These are phyloP conservation scores for Penicillium alfredii DNA, from an alignment of 495 filamentous ascomycete genomes.

Conservation along the genomic window DNA sequence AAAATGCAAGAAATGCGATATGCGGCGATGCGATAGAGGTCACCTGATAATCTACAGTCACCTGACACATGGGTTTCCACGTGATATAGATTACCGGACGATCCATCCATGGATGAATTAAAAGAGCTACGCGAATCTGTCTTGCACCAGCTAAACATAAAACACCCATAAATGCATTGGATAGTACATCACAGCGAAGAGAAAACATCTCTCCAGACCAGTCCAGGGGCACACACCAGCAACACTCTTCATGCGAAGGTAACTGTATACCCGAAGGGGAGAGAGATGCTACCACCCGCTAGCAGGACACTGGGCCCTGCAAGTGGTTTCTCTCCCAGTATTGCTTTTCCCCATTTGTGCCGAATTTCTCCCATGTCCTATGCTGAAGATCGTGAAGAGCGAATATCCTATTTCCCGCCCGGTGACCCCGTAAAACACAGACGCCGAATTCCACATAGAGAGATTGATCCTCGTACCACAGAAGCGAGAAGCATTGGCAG, in stretches of 20 bases:
- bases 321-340: conserved; percentile 18
- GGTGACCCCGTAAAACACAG: conserved; percentile 2
- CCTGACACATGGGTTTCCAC: too few relatives aligned
- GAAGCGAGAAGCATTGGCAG: conserved; percentile 17
- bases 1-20: too few relatives aligned
- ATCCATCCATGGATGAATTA: too few relatives aligned
- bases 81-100: too few relatives aligned
- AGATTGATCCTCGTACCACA: conserved; percentile 8
- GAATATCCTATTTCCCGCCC: neutral
- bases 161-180: too few relatives aligned
- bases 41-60: too few relatives aligned
- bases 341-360: conserved; percentile 14
- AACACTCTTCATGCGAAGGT: conserved; percentile 20
- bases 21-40: too few relatives aligned
- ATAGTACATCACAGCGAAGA: too few relatives aligned
- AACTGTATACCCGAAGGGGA: conserved; percentile 24
- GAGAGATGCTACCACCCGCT: too few relatives aligned
- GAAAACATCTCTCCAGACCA: conserved; percentile 15
- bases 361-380: conserved; percentile 18
- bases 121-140: too few relatives aligned
- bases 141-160: too few relatives aligned
- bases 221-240: conserved; percentile 12
- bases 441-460: conserved; percentile 13
- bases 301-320: conserved; percentile 16
- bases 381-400: conserved; percentile 21